Evolutionary conservation across 345 rosid species (phyloP), one percentile per base, ranked within the genome.

Genomic region (Lenwebbia sp.): DNA sequence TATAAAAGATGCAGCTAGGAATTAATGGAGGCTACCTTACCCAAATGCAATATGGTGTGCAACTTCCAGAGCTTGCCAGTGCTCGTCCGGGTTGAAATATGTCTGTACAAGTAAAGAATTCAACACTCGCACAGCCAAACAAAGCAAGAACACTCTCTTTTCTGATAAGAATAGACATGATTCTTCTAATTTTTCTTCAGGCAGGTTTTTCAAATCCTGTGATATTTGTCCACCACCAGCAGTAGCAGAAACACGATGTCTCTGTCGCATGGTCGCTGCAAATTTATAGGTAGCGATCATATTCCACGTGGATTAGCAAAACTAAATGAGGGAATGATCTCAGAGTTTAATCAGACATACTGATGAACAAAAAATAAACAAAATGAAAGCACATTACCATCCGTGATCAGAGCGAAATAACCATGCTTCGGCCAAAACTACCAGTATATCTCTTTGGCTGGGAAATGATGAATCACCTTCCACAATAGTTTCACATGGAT

Each of bases 11-110:
- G 78, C 41, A 65, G 44, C 44, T 65, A 33, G 19, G 44, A 65
- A 65, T 17, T 65, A 65, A 65, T 1, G 44, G 78, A 56, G 70
- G 11, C 26, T 28, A 83, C 60, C 49, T 92, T 93, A 95, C 98
- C 99, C 99, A n/a, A 97, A 95, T 6, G 89, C 94, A 54, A 91
- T 87, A 52, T 91, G 94, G 78, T 93, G 99, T 19, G 96, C 95
- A 52, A 96, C 97, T 92, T 97, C 99, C 55, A 94, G 98, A 84
- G 96, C 90, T 86, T 97, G 98, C 99, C 98, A 96, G 86, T 97
- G 98, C 87, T 97, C 98, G 87, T 97, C 99, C 13, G 97, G 99
- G 88, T 94, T 93, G 94, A 96, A 96, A 91, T 95, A 94, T 19
- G 98, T 93, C 85, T 96, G 97, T 82, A 97, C 92, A 83, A 94